Percentiles rank a stretch among this genome's conserved stretches.
Conservation (phyloP, 805 yeast species). For the Ogataea trehaloabstinens region DNA sequence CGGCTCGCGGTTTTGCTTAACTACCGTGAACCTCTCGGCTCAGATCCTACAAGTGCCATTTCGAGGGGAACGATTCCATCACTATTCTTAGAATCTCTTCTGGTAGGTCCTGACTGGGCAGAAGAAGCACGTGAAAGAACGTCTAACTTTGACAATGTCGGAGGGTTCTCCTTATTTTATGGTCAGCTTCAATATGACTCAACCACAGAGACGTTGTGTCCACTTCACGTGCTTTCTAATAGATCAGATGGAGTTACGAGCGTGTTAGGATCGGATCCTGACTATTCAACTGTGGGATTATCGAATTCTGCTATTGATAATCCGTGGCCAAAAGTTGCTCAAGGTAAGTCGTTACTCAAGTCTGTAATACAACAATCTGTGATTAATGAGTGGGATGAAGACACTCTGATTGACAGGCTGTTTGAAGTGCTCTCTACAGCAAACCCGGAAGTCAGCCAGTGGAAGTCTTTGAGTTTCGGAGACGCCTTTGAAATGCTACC, state of each 20-base stretch:
- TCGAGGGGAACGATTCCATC: constrained; percentile 49
- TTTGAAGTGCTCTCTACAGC: constrained; percentile 53
- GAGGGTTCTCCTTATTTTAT: constrained; percentile 63
- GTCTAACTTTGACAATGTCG: constrained; percentile 38
- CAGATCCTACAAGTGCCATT: constrained; percentile 19
- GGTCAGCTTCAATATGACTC: constrained; percentile 41
- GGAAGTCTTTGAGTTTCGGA: constrained; percentile 27
- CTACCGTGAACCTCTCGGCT: constrained; percentile 49
- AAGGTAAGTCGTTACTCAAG: constrained; percentile 64
- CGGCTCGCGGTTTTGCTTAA: constrained; percentile 74
- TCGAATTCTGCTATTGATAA: constrained; percentile 65
- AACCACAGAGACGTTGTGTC: constrained; percentile 25
- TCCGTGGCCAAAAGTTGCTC: constrained; percentile 73
- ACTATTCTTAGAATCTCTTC: constrained; percentile 33
- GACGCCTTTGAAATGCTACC: constrained; percentile 44
- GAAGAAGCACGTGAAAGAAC: constrained; percentile 27
- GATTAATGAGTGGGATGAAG: constrained; percentile 25
- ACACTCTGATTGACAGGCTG: constrained; percentile 46
- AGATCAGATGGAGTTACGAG: constrained; percentile 34
- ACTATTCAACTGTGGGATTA: constrained; percentile 46
- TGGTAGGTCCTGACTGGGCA: constrained; percentile 46
- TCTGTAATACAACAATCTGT: constrained; percentile 31
- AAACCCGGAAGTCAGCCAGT: constrained; percentile 27
- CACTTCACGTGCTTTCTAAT: constrained; percentile 48
- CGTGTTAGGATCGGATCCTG: constrained; percentile 15